Conservation (phyloP, 202 grass and related monocot genomes). For the Zizania palustris region DNA sequence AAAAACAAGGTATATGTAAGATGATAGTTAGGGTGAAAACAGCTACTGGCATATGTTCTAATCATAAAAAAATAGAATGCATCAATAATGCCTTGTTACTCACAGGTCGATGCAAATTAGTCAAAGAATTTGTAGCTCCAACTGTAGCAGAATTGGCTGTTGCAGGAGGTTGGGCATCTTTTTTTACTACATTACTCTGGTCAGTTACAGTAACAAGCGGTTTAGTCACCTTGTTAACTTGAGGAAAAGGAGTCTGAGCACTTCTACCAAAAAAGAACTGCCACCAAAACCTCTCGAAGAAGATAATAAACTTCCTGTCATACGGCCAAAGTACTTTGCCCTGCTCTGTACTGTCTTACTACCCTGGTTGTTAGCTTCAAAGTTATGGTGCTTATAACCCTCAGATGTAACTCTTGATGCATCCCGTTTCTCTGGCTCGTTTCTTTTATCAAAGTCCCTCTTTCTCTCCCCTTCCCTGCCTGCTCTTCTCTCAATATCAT, state of each 20-base stretch:
- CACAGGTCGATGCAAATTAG: conserved; percentile 64
- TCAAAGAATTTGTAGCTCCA: conserved; percentile 59
- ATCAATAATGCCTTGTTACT: conserved; percentile 53
- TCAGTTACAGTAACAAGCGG: conserved; percentile 48
- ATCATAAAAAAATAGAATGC: conserved; percentile 23
- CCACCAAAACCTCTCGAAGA: conserved; percentile 71
- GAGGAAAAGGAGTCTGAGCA: conserved; percentile 47
- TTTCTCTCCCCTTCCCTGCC: conserved; percentile 68
- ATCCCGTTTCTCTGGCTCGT: conserved; percentile 56
- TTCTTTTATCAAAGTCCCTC: conserved; percentile 65
- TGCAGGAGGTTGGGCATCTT: conserved; percentile 56
- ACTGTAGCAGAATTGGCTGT: conserved; percentile 47
- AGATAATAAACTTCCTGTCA: conserved; percentile 73
- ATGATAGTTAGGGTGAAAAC: conserved; percentile 29
- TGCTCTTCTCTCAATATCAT: conserved; percentile 67
- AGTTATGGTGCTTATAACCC: conserved; percentile 46
- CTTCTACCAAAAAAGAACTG: conserved; percentile 83
- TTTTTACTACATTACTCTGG: conserved; percentile 64
- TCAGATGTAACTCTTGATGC: conserved; percentile 39
- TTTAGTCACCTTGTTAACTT: conserved; percentile 59
- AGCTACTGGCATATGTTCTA: conserved; percentile 15
- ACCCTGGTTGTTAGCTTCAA: conserved; percentile 55
- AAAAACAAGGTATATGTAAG: conserved; percentile 26
- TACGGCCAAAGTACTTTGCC: conserved; percentile 75
- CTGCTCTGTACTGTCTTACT: conserved; percentile 57